A percentile compares a stretch with the other conserved stretches of the same genome.
Conservation (phyloP, 2,329 filamentous ascomycete species). For the Tetracladium maxilliforme region DNA sequence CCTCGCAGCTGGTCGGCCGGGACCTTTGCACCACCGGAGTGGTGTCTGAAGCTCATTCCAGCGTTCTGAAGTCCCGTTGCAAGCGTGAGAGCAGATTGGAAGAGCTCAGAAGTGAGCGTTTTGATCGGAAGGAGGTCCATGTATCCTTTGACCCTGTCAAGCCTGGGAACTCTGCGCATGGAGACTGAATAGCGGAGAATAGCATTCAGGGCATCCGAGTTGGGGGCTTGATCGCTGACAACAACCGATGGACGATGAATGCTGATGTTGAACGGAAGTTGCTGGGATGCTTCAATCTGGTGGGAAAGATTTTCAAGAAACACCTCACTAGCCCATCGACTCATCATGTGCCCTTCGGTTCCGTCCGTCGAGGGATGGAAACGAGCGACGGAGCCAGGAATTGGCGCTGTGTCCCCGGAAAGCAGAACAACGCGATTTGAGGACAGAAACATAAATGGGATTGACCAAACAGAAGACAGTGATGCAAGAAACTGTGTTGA, state of each 20-base stretch:
- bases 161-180: conserved; percentile 1
- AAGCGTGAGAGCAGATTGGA: too few species aligned
- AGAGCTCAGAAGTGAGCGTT: too few species aligned
- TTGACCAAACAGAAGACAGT: conserved; percentile 8
- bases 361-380: conserved; percentile 9
- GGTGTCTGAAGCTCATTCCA: background rate
- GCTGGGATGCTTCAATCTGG: too few species aligned
- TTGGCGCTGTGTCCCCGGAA: too few species aligned
- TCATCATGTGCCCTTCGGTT: conserved; percentile 16
- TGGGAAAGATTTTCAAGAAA: conserved; percentile 16
- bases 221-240: conserved; percentile 2
- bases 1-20: conserved; percentile 1
- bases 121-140: too few species aligned
- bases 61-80: conserved; percentile 2
- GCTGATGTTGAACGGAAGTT: too few species aligned
- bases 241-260: conserved; percentile 3
- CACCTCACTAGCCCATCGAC: conserved; percentile 18
- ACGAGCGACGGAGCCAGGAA: conserved; percentile 6
- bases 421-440: background rate
- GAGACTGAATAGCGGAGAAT: conserved; percentile 3
- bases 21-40: conserved; percentile 1
- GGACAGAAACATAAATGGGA: conserved; percentile 17
- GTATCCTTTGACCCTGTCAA: background rate
- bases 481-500: conserved; percentile 12
- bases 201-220: conserved; percentile 3